Evolutionary conservation across 441 rosid species (phyloP).

Genomic region (Gossypium laxum): DNA sequence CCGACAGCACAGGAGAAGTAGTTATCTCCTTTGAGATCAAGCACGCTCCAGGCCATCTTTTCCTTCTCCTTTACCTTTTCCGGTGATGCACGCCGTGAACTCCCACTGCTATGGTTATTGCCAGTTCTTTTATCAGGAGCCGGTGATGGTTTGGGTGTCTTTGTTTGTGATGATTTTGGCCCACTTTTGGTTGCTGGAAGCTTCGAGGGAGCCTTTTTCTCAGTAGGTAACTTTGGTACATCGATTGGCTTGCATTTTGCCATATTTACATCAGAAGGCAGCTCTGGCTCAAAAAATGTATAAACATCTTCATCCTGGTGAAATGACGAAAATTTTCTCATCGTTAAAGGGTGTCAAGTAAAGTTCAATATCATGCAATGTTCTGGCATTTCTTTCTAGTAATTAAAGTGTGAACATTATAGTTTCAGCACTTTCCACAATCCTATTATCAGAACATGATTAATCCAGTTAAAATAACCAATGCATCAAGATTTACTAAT

Average conservation of each 20-base stretch:
- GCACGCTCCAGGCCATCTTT: constrained; percentile 84
- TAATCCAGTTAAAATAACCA: not conserved
- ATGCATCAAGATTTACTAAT: not conserved
- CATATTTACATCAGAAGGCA: constrained; percentile 51
- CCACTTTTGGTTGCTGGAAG: constrained; percentile 48
- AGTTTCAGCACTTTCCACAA: not conserved
- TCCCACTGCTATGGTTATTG: constrained; percentile 34
- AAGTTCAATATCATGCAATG: not conserved
- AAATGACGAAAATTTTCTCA: not conserved
- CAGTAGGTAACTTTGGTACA: constrained; percentile 42
- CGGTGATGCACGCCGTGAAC: constrained; percentile 38
- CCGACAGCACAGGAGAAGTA: constrained; percentile 96
- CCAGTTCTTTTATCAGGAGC: constrained; percentile 40
- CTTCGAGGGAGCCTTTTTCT: constrained; percentile 47
- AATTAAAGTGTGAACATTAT: not conserved
- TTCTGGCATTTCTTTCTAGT: not conserved
- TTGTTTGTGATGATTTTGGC: constrained; percentile 42
- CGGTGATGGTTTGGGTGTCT: constrained; percentile 42
- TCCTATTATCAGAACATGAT: not conserved
- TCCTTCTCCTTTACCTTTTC: constrained; percentile 42
- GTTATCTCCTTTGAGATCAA: constrained; percentile 89
- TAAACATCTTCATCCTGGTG: constrained; percentile 90
- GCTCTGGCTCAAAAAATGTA: constrained; percentile 89
- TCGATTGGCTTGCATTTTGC: constrained; percentile 50
- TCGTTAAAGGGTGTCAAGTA: not conserved